phyloP scores from a whole-genome alignment of 495 filamentous ascomycete genomes.

The Hyphodiscus hymeniophilus region DNA sequence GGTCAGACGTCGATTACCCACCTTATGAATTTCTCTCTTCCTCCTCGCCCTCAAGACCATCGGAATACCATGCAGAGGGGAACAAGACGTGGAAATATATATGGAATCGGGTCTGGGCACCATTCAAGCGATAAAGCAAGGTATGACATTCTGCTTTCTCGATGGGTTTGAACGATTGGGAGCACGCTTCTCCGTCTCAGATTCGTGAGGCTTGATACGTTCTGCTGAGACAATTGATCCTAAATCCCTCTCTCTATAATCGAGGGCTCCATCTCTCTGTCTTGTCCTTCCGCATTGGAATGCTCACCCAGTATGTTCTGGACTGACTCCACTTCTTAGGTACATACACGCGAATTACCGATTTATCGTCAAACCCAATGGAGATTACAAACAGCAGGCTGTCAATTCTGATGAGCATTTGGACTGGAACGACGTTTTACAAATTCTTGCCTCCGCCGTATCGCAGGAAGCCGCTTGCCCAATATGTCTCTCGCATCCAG shows the following conservation, averaged over 20 bases:
- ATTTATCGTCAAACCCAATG: constrained; percentile 82
- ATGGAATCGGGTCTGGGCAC: constrained; percentile 84
- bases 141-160: too few relatives aligned
- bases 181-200: too few relatives aligned
- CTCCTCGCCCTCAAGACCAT: constrained; percentile 58
- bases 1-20: constrained; percentile 97
- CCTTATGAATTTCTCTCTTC: constrained; percentile 82
- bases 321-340: too few relatives aligned
- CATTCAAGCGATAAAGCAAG: constrained; percentile 87
- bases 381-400: constrained; percentile 71
- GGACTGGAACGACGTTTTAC: constrained; percentile 84
- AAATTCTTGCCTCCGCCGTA: constrained; percentile 82
- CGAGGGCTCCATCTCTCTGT: too few relatives aligned
- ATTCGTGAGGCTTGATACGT: too few relatives aligned
- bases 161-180: too few relatives aligned
- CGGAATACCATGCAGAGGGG: constrained; percentile 40
- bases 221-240: too few relatives aligned
- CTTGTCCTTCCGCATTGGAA: too few relatives aligned
- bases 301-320: too few relatives aligned
- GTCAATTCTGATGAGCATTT: constrained; percentile 83
- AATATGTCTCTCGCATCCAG: constrained; percentile 79
- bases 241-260: too few relatives aligned
- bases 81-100: constrained; percentile 59
- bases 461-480: constrained; percentile 86
- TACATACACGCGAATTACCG: constrained; percentile 97